Base-by-base conservation (phyloP, 1,284 basidiomycete genomes). In the Ceratobasidium sp. region DNA sequence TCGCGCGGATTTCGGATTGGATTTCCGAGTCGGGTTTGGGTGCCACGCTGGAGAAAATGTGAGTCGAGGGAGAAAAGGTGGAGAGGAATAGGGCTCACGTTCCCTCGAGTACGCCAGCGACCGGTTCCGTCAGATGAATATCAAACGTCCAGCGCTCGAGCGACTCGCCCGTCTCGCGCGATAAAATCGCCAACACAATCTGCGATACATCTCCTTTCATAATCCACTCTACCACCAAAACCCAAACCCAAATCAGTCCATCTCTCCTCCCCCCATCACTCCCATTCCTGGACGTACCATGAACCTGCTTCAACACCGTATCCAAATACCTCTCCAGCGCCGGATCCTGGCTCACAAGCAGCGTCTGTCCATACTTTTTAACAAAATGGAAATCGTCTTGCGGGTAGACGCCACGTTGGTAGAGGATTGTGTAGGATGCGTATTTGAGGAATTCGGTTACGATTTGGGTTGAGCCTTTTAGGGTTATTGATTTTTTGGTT, bases 81-180 rank as follows among this genome's bases (percentile, higher is more conserved):
- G 35, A 18, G 33, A 44, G 71, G 57, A 65, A 33, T 68, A 79
- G 18, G 16, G 57, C 30, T 70, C 38, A 46, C 60, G 78, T 64
- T 64, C 70, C 38, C 81, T 88, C 88, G 33, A 77, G 74, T 52
- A 84, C 82, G 33, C 85, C 81, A 69, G 89, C 88, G 7, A 69
- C 68, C 8, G 87, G 81, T 48, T 87, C 86, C 80, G 89, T 86
- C 60, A 97, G 89, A 82, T 96, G 93, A 82, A 99, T 90, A 85
- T 99, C 96, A 85, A 99, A 99, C 76, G 98, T 96, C 98, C 98
- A 99, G 80, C 98, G 89, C 85, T 99, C 98, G 68, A 98, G 89
- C 0, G 97, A 94, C 79, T 93, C 92, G 64, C 95, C 90, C 20
- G 95, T 93, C 82, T 99, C 97, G 83, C 97, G 96, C 38, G 96